phyloP scores from a whole-genome alignment of 2,329 filamentous ascomycete genomes.

The Xylaria sp. region DNA sequence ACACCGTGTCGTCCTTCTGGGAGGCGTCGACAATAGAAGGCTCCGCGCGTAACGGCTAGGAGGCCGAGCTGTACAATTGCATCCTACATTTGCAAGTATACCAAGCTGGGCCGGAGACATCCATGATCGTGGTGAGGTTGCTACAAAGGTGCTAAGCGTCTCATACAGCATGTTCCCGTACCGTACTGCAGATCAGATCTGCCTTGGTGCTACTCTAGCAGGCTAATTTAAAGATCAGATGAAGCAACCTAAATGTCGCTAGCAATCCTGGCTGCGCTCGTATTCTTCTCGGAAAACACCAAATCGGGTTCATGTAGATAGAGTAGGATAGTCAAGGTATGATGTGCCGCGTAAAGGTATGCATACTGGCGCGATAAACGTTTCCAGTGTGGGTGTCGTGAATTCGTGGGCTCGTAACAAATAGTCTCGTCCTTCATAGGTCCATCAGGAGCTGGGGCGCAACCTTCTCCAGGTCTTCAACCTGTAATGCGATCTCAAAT shows the following conservation, averaged over 20 bases:
- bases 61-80: neutral
- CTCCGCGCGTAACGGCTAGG: too few species aligned
- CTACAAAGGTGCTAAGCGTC: neutral
- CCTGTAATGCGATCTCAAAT: slow-evolving; percentile 57
- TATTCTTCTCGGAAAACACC: neutral
- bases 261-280: neutral
- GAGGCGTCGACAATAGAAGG: too few species aligned
- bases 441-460: slow-evolving; percentile 87
- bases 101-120: neutral
- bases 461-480: slow-evolving; percentile 90
- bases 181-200: slow-evolving; percentile 20
- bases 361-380: neutral
- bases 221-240: slow-evolving; percentile 7
- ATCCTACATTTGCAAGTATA: neutral
- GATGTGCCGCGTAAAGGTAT: neutral
- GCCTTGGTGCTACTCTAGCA: neutral
- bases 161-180: slow-evolving; percentile 2
- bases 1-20: too few species aligned
- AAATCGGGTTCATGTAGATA: neutral
- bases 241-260: neutral
- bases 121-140: neutral
- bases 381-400: neutral
- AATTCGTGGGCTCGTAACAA: slow-evolving; percentile 15
- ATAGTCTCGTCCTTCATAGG: slow-evolving; percentile 65
- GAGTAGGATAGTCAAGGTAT: neutral